Percentiles rank a stretch among this genome's conserved stretches.
Evolutionary conservation across 208 protist genomes (phyloP).

Genomic region (Kentomonas sorsogonicus): DNA sequence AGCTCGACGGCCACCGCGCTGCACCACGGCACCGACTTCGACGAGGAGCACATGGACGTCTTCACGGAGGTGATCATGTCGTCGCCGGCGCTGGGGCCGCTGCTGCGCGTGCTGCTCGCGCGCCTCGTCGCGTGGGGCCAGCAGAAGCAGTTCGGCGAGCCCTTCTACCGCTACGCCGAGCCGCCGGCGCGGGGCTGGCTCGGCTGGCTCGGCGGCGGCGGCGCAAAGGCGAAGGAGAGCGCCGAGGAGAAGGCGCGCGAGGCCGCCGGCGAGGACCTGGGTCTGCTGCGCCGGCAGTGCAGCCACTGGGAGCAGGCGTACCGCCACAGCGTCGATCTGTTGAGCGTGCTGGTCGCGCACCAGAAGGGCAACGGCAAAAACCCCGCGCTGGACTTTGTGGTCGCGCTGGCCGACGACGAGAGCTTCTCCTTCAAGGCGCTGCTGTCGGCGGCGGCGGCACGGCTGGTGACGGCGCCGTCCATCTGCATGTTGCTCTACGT

Average conservation of each 20-base stretch:
- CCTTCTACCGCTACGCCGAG: conserved; percentile 39
- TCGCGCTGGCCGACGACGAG: conserved; percentile 17
- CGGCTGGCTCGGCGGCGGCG: conserved; percentile 23
- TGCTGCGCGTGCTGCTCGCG: conserved; percentile 39
- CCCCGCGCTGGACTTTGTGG: conserved; percentile 42
- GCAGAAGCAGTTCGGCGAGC: conserved; percentile 9
- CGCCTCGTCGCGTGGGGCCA: conserved; percentile 52
- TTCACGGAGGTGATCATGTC: conserved; percentile 76
- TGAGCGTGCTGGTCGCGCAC: conserved; percentile 57
- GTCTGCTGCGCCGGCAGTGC: conserved; percentile 7
- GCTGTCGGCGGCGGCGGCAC: conserved; percentile 27
- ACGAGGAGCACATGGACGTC: conserved; percentile 51
- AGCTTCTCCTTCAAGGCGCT: conserved; percentile 32
- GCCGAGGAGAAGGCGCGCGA: background rate
- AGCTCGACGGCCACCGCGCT: conserved; percentile 74
- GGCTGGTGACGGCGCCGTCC: conserved; percentile 37
- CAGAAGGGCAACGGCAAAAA: conserved; percentile 59
- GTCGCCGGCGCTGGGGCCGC: conserved; percentile 23
- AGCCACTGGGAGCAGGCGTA: conserved; percentile 34
- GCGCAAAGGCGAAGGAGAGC: background rate
- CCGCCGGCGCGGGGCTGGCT: conserved; percentile 32
- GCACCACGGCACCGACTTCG: conserved; percentile 53
- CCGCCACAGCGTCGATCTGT: conserved; percentile 48
- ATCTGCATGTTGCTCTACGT: conserved; percentile 67
- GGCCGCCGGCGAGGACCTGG: background rate